Evolutionary conservation across 2,329 filamentous ascomycete species (phyloP).

Genomic region (Clonostachys rhizophaga): DNA sequence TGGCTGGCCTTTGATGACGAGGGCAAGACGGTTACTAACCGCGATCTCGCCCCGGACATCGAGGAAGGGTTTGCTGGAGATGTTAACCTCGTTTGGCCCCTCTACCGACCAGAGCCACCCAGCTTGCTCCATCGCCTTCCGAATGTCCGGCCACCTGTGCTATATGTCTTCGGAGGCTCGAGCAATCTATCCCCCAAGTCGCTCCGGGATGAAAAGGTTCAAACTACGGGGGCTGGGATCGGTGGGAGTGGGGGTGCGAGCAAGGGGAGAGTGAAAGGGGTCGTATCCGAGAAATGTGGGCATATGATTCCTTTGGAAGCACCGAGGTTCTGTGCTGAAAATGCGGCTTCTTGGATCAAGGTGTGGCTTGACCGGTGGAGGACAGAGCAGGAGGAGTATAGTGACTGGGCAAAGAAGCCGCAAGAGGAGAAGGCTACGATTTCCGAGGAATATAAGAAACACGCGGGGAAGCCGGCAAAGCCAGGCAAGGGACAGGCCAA

Average conservation of each 20-base stretch:
- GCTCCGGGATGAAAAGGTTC: constrained; percentile 53
- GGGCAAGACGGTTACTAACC: constrained; percentile 31
- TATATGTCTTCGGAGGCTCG: constrained; percentile 64
- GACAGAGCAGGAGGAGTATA: constrained; percentile 50
- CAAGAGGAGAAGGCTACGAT: constrained; percentile 47
- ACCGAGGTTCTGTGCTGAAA: constrained; percentile 59
- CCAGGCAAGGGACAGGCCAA: constrained; percentile 11
- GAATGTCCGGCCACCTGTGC: constrained; percentile 55
- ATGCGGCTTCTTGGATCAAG: constrained; percentile 51
- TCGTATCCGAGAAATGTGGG: constrained; percentile 60
- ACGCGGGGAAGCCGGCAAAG: constrained; percentile 32
- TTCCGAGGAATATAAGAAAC: constrained; percentile 45
- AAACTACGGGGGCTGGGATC: constrained; percentile 56
- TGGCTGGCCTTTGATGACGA: constrained; percentile 34
- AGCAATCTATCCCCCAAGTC: constrained; percentile 51
- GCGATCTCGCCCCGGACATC: constrained; percentile 37
- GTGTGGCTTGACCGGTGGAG: constrained; percentile 54
- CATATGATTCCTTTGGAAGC: constrained; percentile 85
- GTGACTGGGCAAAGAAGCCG: constrained; percentile 46
- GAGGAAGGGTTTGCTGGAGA: constrained; percentile 28
- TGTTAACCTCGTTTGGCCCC: constrained; percentile 36
- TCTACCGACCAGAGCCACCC: constrained; percentile 64
- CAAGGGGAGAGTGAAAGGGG: constrained; percentile 63
- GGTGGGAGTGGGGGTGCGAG: constrained; percentile 63
- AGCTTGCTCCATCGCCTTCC: constrained; percentile 53